phyloP scores from a whole-genome alignment of 2,329 filamentous ascomycete species.

The Alternaria gaisen region DNA sequence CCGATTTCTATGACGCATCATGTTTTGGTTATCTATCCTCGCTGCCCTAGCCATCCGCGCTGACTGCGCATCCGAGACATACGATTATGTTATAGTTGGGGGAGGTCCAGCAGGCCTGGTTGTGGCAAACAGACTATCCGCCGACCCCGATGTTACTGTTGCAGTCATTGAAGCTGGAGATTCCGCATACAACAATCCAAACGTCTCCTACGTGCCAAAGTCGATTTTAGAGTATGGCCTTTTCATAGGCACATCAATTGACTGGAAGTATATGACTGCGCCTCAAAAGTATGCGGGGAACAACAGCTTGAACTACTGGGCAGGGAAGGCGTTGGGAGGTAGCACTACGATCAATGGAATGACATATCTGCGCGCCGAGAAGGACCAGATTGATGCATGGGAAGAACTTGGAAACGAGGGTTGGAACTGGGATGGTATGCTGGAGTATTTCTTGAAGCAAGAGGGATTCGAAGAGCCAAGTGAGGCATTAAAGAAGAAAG shows the following conservation, averaged over 20 bases:
- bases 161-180: conserved; percentile 49
- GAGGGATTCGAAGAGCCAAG: conserved; percentile 39
- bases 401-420: conserved; percentile 44
- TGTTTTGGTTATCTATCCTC: conserved; percentile 5
- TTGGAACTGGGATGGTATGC: conserved; percentile 45
- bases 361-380: conserved; percentile 48
- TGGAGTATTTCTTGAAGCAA: conserved; percentile 38
- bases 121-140: conserved; percentile 40
- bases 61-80: conserved; percentile 24
- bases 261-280: conserved; percentile 54
- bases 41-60: conserved; percentile 4
- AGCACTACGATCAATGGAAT: conserved; percentile 56
- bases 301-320: conserved; percentile 40
- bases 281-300: conserved; percentile 51
- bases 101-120: conserved; percentile 47
- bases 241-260: conserved; percentile 43
- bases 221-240: conserved; percentile 33
- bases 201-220: conserved; percentile 37
- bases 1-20: neutral
- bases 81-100: conserved; percentile 48
- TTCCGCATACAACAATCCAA: conserved; percentile 40
- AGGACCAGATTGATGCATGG: conserved; percentile 46
- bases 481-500: conserved; percentile 24
- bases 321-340: conserved; percentile 56
- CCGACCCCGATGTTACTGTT: conserved; percentile 31